phyloP scores from a whole-genome alignment of 768 basidiomycete genomes.

The Leccinum ochraceum region DNA sequence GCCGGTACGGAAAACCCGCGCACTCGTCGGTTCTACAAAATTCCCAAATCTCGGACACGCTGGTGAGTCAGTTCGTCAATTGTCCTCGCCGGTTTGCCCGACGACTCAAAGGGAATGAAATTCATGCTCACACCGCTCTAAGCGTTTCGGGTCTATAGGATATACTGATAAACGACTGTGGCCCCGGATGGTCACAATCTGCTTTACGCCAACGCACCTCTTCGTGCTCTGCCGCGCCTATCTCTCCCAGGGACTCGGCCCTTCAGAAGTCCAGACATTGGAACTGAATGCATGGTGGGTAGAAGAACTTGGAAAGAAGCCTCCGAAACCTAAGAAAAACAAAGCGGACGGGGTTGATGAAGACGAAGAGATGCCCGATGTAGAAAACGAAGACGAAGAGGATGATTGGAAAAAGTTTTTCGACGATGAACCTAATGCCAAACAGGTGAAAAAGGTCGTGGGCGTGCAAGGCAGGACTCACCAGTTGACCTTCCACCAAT shows the following conservation, averaged over 20 bases:
- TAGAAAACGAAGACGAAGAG: constrained; percentile 43
- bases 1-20: too few species aligned
- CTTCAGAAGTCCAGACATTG: too few species aligned
- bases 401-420: constrained; percentile 84
- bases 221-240: too few species aligned
- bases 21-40: constrained; percentile 19
- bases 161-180: too few species aligned
- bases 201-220: too few species aligned
- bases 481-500: constrained; percentile 72
- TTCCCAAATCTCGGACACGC: constrained; percentile 12
- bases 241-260: too few species aligned
- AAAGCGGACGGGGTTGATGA: constrained; percentile 43
- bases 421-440: constrained; percentile 54
- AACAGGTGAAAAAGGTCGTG: constrained; percentile 38
- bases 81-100: too few species aligned
- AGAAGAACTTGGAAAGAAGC: constrained; percentile 59
- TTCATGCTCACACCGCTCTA: too few species aligned
- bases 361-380: constrained; percentile 34
- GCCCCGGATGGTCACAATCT: too few species aligned
- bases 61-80: constrained; percentile 2
- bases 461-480: constrained; percentile 50
- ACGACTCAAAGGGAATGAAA: too few species aligned
- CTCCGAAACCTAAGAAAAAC: constrained; percentile 48
- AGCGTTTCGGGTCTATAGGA: too few species aligned
- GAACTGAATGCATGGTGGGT: constrained; percentile 85